Base-by-base conservation (phyloP, 2,329 filamentous ascomycete species). In the Penicillium sclerotigenum region DNA sequence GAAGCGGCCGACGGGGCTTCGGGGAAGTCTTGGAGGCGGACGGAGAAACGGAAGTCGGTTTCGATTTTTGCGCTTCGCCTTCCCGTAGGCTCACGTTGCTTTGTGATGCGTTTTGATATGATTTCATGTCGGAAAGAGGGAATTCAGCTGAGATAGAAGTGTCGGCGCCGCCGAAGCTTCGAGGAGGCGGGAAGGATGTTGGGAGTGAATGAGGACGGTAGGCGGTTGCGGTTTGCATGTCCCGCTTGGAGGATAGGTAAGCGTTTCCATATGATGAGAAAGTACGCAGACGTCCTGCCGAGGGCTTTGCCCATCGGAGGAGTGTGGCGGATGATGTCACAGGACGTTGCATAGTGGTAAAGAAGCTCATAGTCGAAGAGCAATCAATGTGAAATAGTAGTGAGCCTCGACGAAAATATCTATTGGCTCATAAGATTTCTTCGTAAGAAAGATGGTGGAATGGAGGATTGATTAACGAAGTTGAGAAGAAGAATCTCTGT, bases 1-100 rank as follows among this genome's bases (percentile, higher is more conserved):
- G 83, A 31, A 96, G 80, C 71, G 87, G 91, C 62, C 82, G 81
- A 65, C 83, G 83, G 18, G 85, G 82, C 65, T 85, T 81, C 18
- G 80, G 70, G 13, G 78, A 61, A 41, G 75, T 66, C 50, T 79
- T 76, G 4, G 75, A 56, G 33, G 76, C 56, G 31, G 71, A 47
- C 45, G 67, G 58, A 47, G 73, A 59, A 26, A 74, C 54, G 26
- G 75, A 64, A 18, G 68, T 71, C 11, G 83, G 76, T 67, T 84
- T 85, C 33, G 84, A 77, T 69, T 85, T 87, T 70, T 91, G 88
- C 1, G 86, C 84, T 69, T 89, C 86, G 43, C 74, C 72, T 71
- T 91, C 88, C 26, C 80, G 75, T 22, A 86, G 63, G 57, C 80
- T 80, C 28, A 80, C 66, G n/a, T 72, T 75, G 62, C 65, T 64